Percentiles rank a stretch among this genome's conserved stretches.
phyloP scores from a whole-genome alignment of 495 filamentous ascomycete genomes.

The Neurospora sp. region DNA sequence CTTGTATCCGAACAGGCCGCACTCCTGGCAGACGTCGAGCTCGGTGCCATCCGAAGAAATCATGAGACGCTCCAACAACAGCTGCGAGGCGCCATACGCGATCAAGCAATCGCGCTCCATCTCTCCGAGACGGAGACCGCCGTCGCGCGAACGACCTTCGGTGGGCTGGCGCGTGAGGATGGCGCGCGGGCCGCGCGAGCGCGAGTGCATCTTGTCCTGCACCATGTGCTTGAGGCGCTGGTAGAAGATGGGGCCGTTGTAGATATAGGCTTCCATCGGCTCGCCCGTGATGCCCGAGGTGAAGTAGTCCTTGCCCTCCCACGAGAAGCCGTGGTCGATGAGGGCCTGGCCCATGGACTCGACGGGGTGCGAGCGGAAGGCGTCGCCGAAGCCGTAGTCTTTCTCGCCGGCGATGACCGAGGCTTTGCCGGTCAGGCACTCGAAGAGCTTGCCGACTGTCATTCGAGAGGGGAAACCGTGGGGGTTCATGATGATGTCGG shows the following conservation, averaged over 20 bases:
- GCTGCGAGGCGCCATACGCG: conserved; percentile 85
- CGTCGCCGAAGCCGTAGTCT: conserved; percentile 74
- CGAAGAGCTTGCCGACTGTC: conserved; percentile 98
- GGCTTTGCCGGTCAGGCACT: conserved; percentile 90
- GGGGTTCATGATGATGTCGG: conserved; percentile 99
- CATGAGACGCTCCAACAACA: conserved; percentile 92
- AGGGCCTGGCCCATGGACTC: conserved; percentile 81
- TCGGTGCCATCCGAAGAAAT: conserved; percentile 78
- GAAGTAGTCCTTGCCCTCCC: conserved; percentile 92
- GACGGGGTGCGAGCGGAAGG: conserved; percentile 86
- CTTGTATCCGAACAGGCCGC: conserved; percentile 88
- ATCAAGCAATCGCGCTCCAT: conserved; percentile 99
- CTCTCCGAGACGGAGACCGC: conserved; percentile 88
- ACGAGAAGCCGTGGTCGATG: conserved; percentile 81
- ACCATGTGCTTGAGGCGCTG: conserved; percentile 99
- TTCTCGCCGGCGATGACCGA: conserved; percentile 71
- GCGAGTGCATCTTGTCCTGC: conserved; percentile 98
- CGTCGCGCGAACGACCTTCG: conserved; percentile 85
- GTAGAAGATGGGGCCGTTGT: conserved; percentile 98
- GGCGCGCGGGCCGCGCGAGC: conserved; percentile 77
- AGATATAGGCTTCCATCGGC: conserved; percentile 87
- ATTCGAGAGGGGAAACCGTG: conserved; percentile 99
- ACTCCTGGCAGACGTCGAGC: conserved; percentile 85
- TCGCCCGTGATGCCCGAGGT: conserved; percentile 94
- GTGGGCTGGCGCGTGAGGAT: conserved; percentile 93